Evolutionary conservation across 805 yeast species (phyloP).

Genomic region (Metschnikowia henanensis): DNA sequence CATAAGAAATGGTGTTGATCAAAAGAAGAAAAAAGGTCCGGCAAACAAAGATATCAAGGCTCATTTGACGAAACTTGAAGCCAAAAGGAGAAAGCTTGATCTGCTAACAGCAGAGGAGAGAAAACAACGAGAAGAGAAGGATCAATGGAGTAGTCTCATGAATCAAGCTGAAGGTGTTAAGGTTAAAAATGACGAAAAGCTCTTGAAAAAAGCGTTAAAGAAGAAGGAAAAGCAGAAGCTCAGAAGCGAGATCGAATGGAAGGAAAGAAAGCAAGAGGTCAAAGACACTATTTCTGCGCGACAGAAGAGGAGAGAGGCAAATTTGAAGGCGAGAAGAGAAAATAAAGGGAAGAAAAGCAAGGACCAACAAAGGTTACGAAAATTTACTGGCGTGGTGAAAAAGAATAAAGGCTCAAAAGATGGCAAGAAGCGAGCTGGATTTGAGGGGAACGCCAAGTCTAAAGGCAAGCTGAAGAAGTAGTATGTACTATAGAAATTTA

Average conservation of each 20-base stretch:
- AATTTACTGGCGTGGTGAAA: constrained; percentile 56
- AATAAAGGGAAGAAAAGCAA: constrained; percentile 81
- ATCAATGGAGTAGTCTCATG: constrained; percentile 82
- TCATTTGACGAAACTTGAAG: constrained; percentile 74
- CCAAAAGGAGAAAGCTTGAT: constrained; percentile 63
- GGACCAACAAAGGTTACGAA: constrained; percentile 67
- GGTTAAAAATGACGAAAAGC: constrained; percentile 84
- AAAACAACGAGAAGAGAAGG: constrained; percentile 62
- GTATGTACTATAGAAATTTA: constrained; percentile 14
- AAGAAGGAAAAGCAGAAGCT: constrained; percentile 80
- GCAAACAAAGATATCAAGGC: constrained; percentile 81
- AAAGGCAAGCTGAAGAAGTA: constrained; percentile 31
- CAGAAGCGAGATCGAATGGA: constrained; percentile 90
- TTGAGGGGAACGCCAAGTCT: constrained; percentile 69
- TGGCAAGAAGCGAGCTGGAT: constrained; percentile 72
- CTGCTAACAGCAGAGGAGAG: constrained; percentile 61
- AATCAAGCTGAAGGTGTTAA: constrained; percentile 87
- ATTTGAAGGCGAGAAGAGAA: constrained; percentile 79
- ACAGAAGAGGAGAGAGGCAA: constrained; percentile 88
- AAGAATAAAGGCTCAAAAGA: constrained; percentile 36
- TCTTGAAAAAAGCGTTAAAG: constrained; percentile 83
- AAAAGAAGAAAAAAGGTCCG: constrained; percentile 74
- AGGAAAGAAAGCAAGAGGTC: constrained; percentile 80
- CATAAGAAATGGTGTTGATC: constrained; percentile 48
- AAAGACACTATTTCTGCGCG: constrained; percentile 71